These are phyloP conservation scores for Boletus sp. DNA, from an alignment of 768 basidiomycete species.

Conservation along the genomic window DNA sequence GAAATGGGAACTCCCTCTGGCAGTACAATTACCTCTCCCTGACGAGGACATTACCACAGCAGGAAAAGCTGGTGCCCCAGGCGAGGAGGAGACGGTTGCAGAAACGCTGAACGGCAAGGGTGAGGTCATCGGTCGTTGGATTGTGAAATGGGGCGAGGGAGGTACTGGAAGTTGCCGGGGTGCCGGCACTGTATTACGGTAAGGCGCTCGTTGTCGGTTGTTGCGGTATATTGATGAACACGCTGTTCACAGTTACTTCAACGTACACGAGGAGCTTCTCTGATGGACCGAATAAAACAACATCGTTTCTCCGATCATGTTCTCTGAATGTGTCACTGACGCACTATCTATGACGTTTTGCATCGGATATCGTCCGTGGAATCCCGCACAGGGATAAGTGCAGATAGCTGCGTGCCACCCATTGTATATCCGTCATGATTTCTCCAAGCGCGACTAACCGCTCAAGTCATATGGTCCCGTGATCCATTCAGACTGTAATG, in stretches of 20 bases:
- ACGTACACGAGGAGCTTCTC: conserved; percentile 52
- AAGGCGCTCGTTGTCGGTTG: conserved; percentile 21
- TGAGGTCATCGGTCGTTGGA: conserved; percentile 68
- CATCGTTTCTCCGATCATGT: neutral
- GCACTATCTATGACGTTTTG: neutral
- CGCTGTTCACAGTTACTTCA: conserved; percentile 40
- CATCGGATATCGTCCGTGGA: neutral
- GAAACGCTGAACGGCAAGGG: conserved; percentile 65
- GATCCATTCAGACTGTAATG: neutral
- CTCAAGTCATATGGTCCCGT: neutral
- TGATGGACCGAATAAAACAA: conserved; percentile 8
- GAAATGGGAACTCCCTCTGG: conserved; percentile 72
- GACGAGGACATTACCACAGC: conserved; percentile 33
- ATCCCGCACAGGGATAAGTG: neutral
- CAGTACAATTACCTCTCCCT: conserved; percentile 44
- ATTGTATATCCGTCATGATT: neutral
- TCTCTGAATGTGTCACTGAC: neutral
- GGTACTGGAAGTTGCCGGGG: conserved; percentile 62
- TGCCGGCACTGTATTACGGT: conserved; percentile 69
- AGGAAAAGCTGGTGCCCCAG: conserved; percentile 37
- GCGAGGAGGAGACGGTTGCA: conserved; percentile 74
- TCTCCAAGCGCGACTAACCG: neutral
- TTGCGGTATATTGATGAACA: neutral
- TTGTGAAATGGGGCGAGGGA: conserved; percentile 70
- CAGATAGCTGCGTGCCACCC: no score